Evolutionary conservation across 2,329 filamentous ascomycete species (phyloP).

Genomic region (Aspergillus ochraceoroseus): DNA sequence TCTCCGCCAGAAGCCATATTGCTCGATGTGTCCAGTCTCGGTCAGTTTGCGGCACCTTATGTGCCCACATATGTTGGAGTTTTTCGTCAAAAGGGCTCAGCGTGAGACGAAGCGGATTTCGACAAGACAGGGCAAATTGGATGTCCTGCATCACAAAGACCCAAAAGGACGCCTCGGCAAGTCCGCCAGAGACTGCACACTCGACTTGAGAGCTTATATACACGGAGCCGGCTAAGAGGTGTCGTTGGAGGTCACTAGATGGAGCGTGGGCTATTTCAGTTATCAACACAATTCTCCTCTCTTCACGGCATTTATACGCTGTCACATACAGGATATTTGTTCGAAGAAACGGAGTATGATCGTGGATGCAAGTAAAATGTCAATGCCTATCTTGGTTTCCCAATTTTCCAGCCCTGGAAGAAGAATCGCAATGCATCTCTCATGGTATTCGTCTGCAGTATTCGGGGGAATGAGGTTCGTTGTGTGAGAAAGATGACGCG

Average conservation of each 20-base stretch:
- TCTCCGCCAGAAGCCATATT: slow-evolving; percentile 34
- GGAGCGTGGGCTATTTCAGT: slow-evolving; percentile 27
- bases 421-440: slow-evolving; percentile 35
- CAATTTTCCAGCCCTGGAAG: slow-evolving; percentile 31
- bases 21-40: slow-evolving; percentile 34
- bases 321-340: slow-evolving; percentile 32
- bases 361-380: slow-evolving; percentile 34
- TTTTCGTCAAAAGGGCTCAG: slow-evolving; percentile 32
- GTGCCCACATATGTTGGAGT: slow-evolving; percentile 28
- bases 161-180: slow-evolving; percentile 36
- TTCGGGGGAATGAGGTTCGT: slow-evolving; percentile 27
- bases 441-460: slow-evolving; percentile 33
- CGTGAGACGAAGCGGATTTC: slow-evolving; percentile 30
- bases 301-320: neutral
- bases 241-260: slow-evolving; percentile 33
- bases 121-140: slow-evolving; percentile 32
- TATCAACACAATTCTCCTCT: slow-evolving; percentile 7
- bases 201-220: slow-evolving; percentile 35
- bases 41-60: slow-evolving; percentile 24
- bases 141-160: slow-evolving; percentile 37
- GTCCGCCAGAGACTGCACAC: slow-evolving; percentile 31
- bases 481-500: slow-evolving; percentile 33
- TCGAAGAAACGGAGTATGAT: slow-evolving; percentile 37
- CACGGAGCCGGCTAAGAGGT: slow-evolving; percentile 35
- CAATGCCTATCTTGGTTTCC: slow-evolving; percentile 30